Conservation (phyloP, 352 stramenopile genomes). For the Phytophthora vignae region DNA sequence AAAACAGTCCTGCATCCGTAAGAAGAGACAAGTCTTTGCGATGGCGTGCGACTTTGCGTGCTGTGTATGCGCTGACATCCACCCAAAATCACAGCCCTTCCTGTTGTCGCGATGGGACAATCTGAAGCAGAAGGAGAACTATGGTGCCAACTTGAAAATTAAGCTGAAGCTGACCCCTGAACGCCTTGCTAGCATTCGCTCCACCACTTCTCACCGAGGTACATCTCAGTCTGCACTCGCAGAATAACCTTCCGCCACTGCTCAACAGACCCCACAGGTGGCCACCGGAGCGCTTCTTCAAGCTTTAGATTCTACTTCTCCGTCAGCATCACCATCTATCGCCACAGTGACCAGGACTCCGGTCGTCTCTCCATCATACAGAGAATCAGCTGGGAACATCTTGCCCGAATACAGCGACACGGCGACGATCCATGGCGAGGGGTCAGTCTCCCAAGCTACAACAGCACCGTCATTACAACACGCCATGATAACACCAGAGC, state of each 20-base stretch:
- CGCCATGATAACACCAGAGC: not conserved
- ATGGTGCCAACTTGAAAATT: slow-evolving; percentile 3
- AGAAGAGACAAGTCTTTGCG: slow-evolving; percentile 1
- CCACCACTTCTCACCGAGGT: not conserved
- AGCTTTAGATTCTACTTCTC: too few species aligned
- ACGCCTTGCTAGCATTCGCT: not conserved
- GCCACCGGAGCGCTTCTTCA: too few species aligned
- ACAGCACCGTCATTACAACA: not conserved
- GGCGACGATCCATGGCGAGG: too few species aligned
- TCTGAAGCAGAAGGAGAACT: slow-evolving; percentile 4
- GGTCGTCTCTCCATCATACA: too few species aligned
- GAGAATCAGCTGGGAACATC: too few species aligned
- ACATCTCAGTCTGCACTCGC: too few species aligned
- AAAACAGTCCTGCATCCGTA: not conserved
- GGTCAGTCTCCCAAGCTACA: too few species aligned
- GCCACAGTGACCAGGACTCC: too few species aligned
- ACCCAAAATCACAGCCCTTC: not conserved
- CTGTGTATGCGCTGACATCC: slow-evolving; percentile 7
- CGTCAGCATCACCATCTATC: too few species aligned
- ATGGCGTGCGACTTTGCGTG: not conserved
- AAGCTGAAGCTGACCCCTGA: slow-evolving; percentile 6
- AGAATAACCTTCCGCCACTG: too few species aligned
- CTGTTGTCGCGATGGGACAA: slow-evolving; percentile 2
- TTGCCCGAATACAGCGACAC: too few species aligned
- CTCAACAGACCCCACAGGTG: too few species aligned